These are phyloP conservation scores for Alternaria angustiovoidea DNA, from an alignment of 2,329 filamentous ascomycete genomes.

Conservation along the genomic window DNA sequence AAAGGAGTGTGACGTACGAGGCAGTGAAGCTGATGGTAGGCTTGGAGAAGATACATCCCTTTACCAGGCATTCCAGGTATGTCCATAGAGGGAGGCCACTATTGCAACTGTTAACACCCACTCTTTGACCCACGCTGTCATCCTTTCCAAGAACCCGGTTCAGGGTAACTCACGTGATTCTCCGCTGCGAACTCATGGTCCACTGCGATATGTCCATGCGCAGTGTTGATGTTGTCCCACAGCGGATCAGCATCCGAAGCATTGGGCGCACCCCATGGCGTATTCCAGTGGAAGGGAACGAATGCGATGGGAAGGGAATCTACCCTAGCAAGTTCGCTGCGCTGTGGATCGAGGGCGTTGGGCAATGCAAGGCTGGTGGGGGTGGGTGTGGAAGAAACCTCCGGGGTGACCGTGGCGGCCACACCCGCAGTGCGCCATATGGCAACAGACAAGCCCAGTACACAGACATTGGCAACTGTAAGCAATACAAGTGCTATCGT, in stretches of 20 bases:
- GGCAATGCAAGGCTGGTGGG: neutral
- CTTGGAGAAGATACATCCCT: constrained; percentile 25
- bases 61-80: constrained; percentile 15
- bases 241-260: constrained; percentile 26
- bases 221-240: constrained; percentile 35
- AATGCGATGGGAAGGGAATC: constrained; percentile 3
- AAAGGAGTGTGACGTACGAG: constrained; percentile 18
- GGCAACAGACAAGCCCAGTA: constrained; percentile 2
- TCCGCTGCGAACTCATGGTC: constrained; percentile 31
- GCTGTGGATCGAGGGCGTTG: neutral
- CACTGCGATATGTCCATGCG: constrained; percentile 40
- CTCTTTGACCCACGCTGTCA: neutral
- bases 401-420: neutral
- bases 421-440: constrained; percentile 5
- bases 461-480: constrained; percentile 5
- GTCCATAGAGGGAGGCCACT: constrained; percentile 11
- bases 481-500: constrained; percentile 1
- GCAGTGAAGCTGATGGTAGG: constrained; percentile 28
- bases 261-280: constrained; percentile 13
- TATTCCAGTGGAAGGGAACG: constrained; percentile 12
- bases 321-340: constrained; percentile 7
- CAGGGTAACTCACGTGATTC: constrained; percentile 18
- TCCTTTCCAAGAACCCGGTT: neutral
- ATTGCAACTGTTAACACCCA: neutral
- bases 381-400: neutral